phyloP scores from a whole-genome alignment of 2,329 filamentous ascomycete species.

The Coniochaeta hoffmannii region DNA sequence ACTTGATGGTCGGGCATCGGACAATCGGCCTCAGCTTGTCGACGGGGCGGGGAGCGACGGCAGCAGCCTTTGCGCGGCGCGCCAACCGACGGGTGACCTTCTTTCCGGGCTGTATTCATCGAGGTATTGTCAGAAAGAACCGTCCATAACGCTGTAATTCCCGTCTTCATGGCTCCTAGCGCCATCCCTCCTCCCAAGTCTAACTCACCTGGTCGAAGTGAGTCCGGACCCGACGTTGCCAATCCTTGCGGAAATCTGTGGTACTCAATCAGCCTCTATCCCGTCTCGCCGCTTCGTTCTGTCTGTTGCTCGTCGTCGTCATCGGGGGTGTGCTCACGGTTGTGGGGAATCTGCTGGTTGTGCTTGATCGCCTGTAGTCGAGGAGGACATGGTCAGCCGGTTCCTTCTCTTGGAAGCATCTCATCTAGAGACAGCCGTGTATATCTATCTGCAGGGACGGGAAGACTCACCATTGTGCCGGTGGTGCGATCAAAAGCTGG shows the following conservation, averaged over 20 bases:
- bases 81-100: constrained; percentile 89
- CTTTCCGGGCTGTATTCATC: constrained; percentile 71
- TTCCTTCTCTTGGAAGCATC: constrained; percentile 14
- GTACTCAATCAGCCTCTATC: constrained; percentile 24
- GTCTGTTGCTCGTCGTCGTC: constrained; percentile 16
- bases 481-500: constrained; percentile 40
- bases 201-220: constrained; percentile 97
- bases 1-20: constrained; percentile 96
- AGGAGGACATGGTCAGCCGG: constrained; percentile 24
- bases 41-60: constrained; percentile 90
- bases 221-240: constrained; percentile 96
- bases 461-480: constrained; percentile 44
- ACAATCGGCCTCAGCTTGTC: constrained; percentile 96
- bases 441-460: constrained; percentile 4
- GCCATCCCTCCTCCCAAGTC: constrained; percentile 11
- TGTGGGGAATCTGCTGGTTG: constrained; percentile 97
- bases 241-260: constrained; percentile 98
- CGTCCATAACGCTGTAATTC: background rate
- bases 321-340: constrained; percentile 56
- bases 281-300: constrained; percentile 19
- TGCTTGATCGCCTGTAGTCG: constrained; percentile 85
- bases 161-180: constrained; percentile 16
- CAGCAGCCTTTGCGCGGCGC: constrained; percentile 89
- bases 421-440: background rate
- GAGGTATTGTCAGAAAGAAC: constrained; percentile 23